Percentiles rank a stretch among this genome's conserved stretches.
Conservation (phyloP, 805 yeast genomes). For the Saccharomycopsis babjevae region DNA sequence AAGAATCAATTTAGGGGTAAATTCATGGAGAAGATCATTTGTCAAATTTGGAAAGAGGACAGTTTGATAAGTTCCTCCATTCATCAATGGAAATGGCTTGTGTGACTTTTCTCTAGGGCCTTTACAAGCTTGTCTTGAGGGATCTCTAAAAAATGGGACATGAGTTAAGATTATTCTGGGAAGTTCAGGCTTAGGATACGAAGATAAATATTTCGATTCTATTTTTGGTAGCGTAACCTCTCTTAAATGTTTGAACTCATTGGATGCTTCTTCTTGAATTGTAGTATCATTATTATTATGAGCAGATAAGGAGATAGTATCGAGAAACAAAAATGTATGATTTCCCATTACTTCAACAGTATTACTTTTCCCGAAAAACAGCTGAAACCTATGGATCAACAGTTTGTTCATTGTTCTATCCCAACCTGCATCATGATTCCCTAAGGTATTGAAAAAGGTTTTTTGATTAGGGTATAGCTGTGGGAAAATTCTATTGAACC, state of each 20-base stretch:
- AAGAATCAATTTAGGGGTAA: slow-evolving; percentile 62
- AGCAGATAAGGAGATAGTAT: slow-evolving; percentile 74
- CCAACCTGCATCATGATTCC: slow-evolving; percentile 96
- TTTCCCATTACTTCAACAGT: slow-evolving; percentile 44
- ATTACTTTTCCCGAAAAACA: slow-evolving; percentile 57
- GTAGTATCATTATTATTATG: slow-evolving; percentile 35
- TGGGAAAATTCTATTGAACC: slow-evolving; percentile 65
- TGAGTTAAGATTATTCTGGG: slow-evolving; percentile 74
- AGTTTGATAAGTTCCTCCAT: slow-evolving; percentile 85
- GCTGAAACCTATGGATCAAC: slow-evolving; percentile 52
- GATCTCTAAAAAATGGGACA: slow-evolving; percentile 76
- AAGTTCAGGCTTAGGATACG: slow-evolving; percentile 1
- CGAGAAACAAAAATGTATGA: slow-evolving; percentile 69
- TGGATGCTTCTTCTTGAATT: slow-evolving; percentile 31
- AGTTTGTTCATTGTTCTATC: slow-evolving; percentile 56
- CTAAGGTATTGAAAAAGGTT: slow-evolving; percentile 32
- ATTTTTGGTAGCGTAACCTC: slow-evolving; percentile 23
- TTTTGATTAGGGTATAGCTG: slow-evolving; percentile 33
- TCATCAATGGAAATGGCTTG: slow-evolving; percentile 52
- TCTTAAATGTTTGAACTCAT: slow-evolving; percentile 34
- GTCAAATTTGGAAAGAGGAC: slow-evolving; percentile 59
- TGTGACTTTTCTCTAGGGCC: slow-evolving; percentile 54
- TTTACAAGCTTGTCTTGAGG: slow-evolving; percentile 59
- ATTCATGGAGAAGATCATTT: slow-evolving; percentile 41
- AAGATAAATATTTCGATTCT: slow-evolving; percentile 18